phyloP scores from a whole-genome alignment of 106 monocot species.

The Apostasia ramifera region DNA sequence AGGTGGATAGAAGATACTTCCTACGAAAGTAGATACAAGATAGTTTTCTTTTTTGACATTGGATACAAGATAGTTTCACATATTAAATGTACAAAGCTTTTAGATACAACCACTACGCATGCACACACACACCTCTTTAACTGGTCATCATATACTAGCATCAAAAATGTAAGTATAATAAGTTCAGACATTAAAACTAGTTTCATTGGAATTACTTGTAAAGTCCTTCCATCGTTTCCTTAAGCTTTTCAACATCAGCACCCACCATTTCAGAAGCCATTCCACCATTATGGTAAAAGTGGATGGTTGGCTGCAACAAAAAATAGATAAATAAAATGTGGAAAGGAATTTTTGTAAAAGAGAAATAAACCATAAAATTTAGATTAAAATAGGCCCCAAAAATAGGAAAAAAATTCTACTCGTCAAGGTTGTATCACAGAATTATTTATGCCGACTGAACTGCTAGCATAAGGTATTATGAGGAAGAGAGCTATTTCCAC shows the following conservation, averaged over 20 bases:
- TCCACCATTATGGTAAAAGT: constrained; percentile 19
- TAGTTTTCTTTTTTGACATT: too few species aligned
- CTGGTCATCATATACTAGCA: too few species aligned
- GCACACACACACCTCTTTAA: too few species aligned
- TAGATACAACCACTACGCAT: too few species aligned
- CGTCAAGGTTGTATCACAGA: not conserved
- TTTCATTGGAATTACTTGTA: constrained; percentile 14
- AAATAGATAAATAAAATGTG: not conserved
- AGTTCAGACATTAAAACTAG: too few species aligned
- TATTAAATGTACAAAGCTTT: too few species aligned
- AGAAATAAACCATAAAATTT: not conserved
- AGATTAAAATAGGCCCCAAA: not conserved
- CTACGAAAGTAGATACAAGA: too few species aligned
- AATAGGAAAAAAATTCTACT: too few species aligned
- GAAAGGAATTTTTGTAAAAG: not conserved
- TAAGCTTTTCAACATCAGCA: constrained; percentile 13
- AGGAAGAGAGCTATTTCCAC: not conserved
- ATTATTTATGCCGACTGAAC: not conserved
- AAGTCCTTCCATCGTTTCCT: constrained; percentile 15
- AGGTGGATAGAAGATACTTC: too few species aligned
- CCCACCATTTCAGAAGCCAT: constrained; percentile 23
- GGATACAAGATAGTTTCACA: too few species aligned
- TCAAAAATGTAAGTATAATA: too few species aligned
- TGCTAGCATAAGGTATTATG: not conserved
- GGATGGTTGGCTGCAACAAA: constrained; percentile 19